Conservation (phyloP, 371 early-diverging fungal genomes). For the Mucor plumbeus region DNA sequence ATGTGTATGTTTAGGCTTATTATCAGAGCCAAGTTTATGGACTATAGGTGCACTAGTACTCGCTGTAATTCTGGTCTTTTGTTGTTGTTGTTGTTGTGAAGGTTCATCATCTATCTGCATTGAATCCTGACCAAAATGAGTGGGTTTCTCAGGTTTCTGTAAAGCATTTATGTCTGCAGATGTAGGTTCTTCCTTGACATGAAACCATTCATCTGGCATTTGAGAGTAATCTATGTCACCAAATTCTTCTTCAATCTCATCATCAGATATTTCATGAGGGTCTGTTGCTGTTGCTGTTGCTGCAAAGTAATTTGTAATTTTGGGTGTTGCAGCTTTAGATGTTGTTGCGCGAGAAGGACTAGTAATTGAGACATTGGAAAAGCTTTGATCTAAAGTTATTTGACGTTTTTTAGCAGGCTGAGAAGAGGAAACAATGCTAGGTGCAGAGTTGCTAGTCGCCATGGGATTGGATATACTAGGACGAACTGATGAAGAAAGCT, state of each 20-base stretch:
- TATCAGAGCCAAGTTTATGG: background rate
- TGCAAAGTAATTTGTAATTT: slow-evolving; percentile 19
- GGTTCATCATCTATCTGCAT: slow-evolving; percentile 12
- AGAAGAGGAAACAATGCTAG: background rate
- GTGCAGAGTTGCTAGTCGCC: background rate
- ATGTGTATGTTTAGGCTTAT: slow-evolving; percentile 18
- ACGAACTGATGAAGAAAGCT: background rate
- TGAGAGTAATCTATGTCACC: slow-evolving; percentile 45
- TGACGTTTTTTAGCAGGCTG: slow-evolving; percentile 19
- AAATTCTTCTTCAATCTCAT: slow-evolving; percentile 29
- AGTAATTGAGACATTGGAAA: slow-evolving; percentile 19
- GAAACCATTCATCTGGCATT: slow-evolving; percentile 49
- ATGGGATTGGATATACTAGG: background rate
- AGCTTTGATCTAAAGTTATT: slow-evolving; percentile 36
- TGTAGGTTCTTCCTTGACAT: slow-evolving; percentile 11
- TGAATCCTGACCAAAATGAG: slow-evolving; percentile 13
- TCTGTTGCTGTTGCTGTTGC: slow-evolving; percentile 14
- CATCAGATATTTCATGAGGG: slow-evolving; percentile 26
- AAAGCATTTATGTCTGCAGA: background rate
- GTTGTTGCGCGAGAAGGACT: slow-evolving; percentile 12
- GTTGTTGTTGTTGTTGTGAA: background rate
- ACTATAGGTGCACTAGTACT: background rate
- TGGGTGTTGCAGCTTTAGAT: background rate
- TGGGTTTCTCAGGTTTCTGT: background rate
- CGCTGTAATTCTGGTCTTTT: background rate